Evolutionary conservation across 192 early-diverging fungal genomes (phyloP), one percentile per base, ranked within the genome.

Genomic region (Coemansia sp.): DNA sequence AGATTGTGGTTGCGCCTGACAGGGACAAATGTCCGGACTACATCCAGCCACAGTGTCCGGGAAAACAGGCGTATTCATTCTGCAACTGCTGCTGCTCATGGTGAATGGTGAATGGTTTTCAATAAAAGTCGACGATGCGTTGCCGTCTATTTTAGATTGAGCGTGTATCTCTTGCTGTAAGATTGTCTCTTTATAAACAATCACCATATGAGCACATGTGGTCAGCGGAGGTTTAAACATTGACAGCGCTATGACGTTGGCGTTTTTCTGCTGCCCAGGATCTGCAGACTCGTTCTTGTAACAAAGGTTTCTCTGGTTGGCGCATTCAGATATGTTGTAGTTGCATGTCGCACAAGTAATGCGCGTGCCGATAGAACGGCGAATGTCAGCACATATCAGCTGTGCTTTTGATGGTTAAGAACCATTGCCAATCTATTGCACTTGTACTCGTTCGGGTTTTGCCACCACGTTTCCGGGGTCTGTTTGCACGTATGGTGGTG

Each of bases 401-500:
- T 49, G 21, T 8, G 19, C 48, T 49, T 49, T 49, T 49, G 48
- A 17, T 16, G 17, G 7, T n/a, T 21, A 43, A 10, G 48, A 17
- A 17, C 2, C 19, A 49, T 21, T 21, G 19, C 5, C 19, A 21
- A 8, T 16, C 48, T 49, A 49, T 49, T 17, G 48, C 17, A 49
- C 48, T 49, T 7, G 48, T 8, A 49, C 48, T 21, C 0, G 17
- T 19, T 49, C 48, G 5, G 48, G 48, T 17, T 49, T 49, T 49
- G 48, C 48, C 8, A 49, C 19, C 19, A 6, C 19, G 7, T 19
- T 16, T 19, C 19, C 17, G 19, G 56, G 63, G 47, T 56, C 39
- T 47, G 17, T 45, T 27, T 16, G 57, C 37, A 27, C 22, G n/a
- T 59, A 59, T 22, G 57, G 51, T 23, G 51, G 51, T 14, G 53